Conservation (phyloP, 2,329 filamentous ascomycete genomes). For the Alternaria rosae region DNA sequence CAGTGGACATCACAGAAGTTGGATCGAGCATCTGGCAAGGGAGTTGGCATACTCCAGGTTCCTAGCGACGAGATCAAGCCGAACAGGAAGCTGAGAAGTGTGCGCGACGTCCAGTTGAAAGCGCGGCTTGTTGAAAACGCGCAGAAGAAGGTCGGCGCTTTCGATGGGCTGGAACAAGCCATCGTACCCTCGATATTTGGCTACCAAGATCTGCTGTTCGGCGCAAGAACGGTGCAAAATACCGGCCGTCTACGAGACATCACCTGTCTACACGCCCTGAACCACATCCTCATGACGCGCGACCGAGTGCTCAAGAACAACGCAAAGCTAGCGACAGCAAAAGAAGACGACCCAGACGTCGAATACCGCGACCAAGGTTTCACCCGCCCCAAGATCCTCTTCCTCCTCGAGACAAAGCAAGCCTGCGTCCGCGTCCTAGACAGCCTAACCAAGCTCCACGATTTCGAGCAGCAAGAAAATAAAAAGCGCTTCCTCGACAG, state of each 20-base stretch:
- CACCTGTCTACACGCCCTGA: slow-evolving; percentile 82
- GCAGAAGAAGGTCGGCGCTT: slow-evolving; percentile 50
- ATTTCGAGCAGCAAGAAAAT: slow-evolving; percentile 93
- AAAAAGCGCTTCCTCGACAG: slow-evolving; percentile 88
- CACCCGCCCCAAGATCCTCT: slow-evolving; percentile 89
- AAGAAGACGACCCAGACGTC: slow-evolving; percentile 65
- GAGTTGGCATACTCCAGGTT: slow-evolving; percentile 33
- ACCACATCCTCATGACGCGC: slow-evolving; percentile 92
- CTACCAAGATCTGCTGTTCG: slow-evolving; percentile 82
- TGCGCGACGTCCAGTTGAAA: slow-evolving; percentile 44
- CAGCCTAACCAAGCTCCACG: slow-evolving; percentile 75
- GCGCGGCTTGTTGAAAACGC: slow-evolving; percentile 41
- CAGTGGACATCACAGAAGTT: slow-evolving; percentile 58
- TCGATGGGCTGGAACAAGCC: slow-evolving; percentile 69
- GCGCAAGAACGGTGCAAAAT: slow-evolving; percentile 73
- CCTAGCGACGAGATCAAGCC: slow-evolving; percentile 30
- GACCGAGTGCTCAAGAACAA: slow-evolving; percentile 95
- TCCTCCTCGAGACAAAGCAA: slow-evolving; percentile 87
- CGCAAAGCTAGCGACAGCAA: slow-evolving; percentile 73
- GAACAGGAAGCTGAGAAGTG: slow-evolving; percentile 30
- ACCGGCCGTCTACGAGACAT: slow-evolving; percentile 73
- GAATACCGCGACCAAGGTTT: slow-evolving; percentile 94
- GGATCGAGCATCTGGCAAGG: slow-evolving; percentile 30
- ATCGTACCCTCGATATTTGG: slow-evolving; percentile 78
- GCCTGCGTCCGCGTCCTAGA: slow-evolving; percentile 82